Percentiles rank a stretch among this genome's conserved stretches.
These are phyloP conservation scores for Suillus brevipes DNA, from an alignment of 768 basidiomycete genomes.

Conservation along the genomic window DNA sequence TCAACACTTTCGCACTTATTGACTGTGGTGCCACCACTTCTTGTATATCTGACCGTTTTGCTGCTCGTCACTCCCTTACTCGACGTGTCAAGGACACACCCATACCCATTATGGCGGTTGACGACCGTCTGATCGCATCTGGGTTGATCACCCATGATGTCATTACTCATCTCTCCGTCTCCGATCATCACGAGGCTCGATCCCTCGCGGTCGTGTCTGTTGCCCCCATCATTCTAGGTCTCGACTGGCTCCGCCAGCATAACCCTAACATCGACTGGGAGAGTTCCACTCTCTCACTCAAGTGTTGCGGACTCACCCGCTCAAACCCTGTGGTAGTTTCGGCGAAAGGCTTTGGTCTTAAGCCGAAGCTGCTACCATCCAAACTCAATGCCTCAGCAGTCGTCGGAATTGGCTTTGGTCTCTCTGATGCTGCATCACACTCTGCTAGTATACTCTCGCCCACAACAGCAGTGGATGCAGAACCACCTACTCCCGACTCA, in stretches of 20 bases:
- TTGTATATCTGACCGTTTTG: slow-evolving; percentile 38
- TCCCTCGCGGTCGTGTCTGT: slow-evolving; percentile 34
- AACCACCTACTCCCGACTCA: too few species aligned
- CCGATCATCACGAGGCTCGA: slow-evolving; percentile 29
- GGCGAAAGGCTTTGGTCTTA: slow-evolving; percentile 31
- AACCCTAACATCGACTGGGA: slow-evolving; percentile 3
- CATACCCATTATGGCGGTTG: slow-evolving; percentile 37
- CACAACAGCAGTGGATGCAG: too few species aligned
- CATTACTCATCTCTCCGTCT: slow-evolving; percentile 28
- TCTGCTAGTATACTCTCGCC: too few species aligned
- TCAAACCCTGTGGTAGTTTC: slow-evolving; percentile 19
- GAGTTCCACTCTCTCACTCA: slow-evolving; percentile 19
- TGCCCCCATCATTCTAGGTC: slow-evolving; percentile 25
- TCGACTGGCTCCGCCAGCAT: slow-evolving; percentile 6
- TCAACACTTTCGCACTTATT: slow-evolving; percentile 36
- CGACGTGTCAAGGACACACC: slow-evolving; percentile 28
- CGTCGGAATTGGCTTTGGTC: slow-evolving; percentile 19
- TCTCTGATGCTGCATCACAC: not conserved
- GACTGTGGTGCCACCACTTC: slow-evolving; percentile 39
- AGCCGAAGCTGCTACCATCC: slow-evolving; percentile 15
- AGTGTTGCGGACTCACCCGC: slow-evolving; percentile 19
- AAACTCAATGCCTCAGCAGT: not conserved
- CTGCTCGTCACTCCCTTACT: slow-evolving; percentile 33
- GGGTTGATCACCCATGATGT: slow-evolving; percentile 42
- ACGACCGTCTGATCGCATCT: slow-evolving; percentile 39